These are phyloP conservation scores for Candida taoyuanica DNA, from an alignment of 805 yeast genomes.

Conservation along the genomic window DNA sequence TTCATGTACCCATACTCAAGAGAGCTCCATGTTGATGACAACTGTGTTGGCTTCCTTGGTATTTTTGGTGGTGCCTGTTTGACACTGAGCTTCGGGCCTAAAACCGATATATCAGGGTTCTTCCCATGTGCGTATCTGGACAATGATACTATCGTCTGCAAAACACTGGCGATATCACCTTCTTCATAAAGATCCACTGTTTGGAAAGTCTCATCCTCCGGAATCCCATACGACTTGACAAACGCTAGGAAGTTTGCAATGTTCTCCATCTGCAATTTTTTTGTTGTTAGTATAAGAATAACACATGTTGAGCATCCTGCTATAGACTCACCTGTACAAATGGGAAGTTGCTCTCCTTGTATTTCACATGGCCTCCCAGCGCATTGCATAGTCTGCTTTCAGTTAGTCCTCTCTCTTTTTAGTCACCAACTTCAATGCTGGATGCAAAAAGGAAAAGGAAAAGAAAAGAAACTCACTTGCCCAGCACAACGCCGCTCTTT, in stretches of 20 bases:
- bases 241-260: slow-evolving; percentile 65
- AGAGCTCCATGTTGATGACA: slow-evolving; percentile 46
- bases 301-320: too few relatives aligned
- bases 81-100: slow-evolving; percentile 54
- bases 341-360: slow-evolving; percentile 65
- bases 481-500: slow-evolving; percentile 58
- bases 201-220: slow-evolving; percentile 77
- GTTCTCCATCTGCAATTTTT: slow-evolving; percentile 74
- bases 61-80: slow-evolving; percentile 44
- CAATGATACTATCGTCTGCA: slow-evolving; percentile 68
- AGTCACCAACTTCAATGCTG: too few relatives aligned
- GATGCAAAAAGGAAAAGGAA: too few relatives aligned
- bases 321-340: slow-evolving; percentile 47
- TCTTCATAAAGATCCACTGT: slow-evolving; percentile 71
- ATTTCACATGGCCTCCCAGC: slow-evolving; percentile 39
- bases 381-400: slow-evolving; percentile 31
- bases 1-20: slow-evolving; percentile 56
- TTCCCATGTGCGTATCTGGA: slow-evolving; percentile 62
- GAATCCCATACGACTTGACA: slow-evolving; percentile 61
- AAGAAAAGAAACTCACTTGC: slow-evolving; percentile 27
- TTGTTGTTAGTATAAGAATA: too few relatives aligned
- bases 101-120: slow-evolving; percentile 44
- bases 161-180: slow-evolving; percentile 72
- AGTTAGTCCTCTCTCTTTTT: too few relatives aligned
- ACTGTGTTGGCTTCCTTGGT: slow-evolving; percentile 51